Percentiles rank a stretch among this genome's conserved stretches.
Evolutionary conservation across 805 yeast genomes (phyloP).

Genomic region (Metschnikowia anglica): DNA sequence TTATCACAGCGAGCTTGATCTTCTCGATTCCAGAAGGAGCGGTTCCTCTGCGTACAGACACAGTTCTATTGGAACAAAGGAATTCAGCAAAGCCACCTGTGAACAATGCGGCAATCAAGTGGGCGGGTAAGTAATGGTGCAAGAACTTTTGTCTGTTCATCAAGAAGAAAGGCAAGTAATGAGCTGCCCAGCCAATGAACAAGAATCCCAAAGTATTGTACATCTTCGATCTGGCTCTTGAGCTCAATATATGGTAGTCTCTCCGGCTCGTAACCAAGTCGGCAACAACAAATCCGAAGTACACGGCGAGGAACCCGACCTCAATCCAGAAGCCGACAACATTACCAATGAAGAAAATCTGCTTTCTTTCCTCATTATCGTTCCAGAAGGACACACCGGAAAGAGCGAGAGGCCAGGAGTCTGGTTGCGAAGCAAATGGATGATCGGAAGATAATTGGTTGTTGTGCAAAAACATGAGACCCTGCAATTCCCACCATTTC

Average conservation of each 20-base stretch:
- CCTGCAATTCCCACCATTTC: constrained; percentile 89
- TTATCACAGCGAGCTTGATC: constrained; percentile 31
- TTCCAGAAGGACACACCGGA: constrained; percentile 98
- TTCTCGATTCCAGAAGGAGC: constrained; percentile 33
- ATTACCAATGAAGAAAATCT: constrained; percentile 90
- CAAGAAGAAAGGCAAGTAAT: constrained; percentile 85
- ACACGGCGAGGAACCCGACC: constrained; percentile 60
- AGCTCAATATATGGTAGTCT: constrained; percentile 54
- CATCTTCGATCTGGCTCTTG: constrained; percentile 64
- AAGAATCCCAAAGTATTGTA: constrained; percentile 82
- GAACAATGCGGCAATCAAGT: constrained; percentile 79
- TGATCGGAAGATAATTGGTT: constrained; percentile 84
- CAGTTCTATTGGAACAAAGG: constrained; percentile 49
- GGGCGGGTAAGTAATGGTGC: constrained; percentile 96
- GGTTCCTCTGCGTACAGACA: constrained; percentile 11
- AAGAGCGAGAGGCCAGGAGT: constrained; percentile 84
- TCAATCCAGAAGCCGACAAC: constrained; percentile 89
- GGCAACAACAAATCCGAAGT: constrained; percentile 60
- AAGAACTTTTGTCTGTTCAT: constrained; percentile 92
- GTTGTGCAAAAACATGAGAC: constrained; percentile 87
- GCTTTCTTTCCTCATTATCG: constrained; percentile 57
- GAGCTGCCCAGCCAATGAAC: constrained; percentile 83
- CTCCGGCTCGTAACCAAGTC: constrained; percentile 82
- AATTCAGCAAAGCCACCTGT: constrained; percentile 82
- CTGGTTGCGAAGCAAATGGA: constrained; percentile 93